Percentiles rank a stretch among this genome's conserved stretches.
phyloP scores from a whole-genome alignment of 768 basidiomycete genomes.

The Lentinus brumalis region DNA sequence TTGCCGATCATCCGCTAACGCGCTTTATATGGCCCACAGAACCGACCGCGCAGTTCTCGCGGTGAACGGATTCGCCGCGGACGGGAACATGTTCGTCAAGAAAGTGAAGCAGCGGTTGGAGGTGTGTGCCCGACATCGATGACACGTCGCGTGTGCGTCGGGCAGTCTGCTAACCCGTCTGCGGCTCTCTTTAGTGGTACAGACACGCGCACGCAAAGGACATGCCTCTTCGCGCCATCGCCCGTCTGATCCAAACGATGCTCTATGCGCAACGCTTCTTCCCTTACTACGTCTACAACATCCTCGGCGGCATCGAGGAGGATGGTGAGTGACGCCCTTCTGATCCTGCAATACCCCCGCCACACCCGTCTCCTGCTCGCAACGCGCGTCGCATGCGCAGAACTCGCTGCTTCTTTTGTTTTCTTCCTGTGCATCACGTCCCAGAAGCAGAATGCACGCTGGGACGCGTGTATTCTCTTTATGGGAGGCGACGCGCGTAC shows the following conservation, averaged over 20 bases:
- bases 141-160: slow-evolving; percentile 1
- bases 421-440: background rate
- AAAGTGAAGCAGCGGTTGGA: slow-evolving; percentile 93
- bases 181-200: slow-evolving; percentile 75
- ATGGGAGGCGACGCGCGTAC: too few species aligned
- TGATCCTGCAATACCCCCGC: background rate
- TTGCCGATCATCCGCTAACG: background rate
- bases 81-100: slow-evolving; percentile 98
- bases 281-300: slow-evolving; percentile 98
- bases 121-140: slow-evolving; percentile 48
- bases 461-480: background rate
- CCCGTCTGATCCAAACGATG: slow-evolving; percentile 98
- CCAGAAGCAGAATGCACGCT: background rate
- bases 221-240: slow-evolving; percentile 95
- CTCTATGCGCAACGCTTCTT: slow-evolving; percentile 95
- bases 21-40: slow-evolving; percentile 41
- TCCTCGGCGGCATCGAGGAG: slow-evolving; percentile 94
- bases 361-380: background rate
- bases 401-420: background rate
- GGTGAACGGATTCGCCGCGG: slow-evolving; percentile 96
- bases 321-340: slow-evolving; percentile 67
- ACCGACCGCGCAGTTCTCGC: slow-evolving; percentile 93
- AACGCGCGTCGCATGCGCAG: background rate
- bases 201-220: slow-evolving; percentile 95
- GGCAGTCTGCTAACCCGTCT: background rate